Base-by-base conservation (phyloP, 768 basidiomycete species). In the Auricularia auricula-judae region DNA sequence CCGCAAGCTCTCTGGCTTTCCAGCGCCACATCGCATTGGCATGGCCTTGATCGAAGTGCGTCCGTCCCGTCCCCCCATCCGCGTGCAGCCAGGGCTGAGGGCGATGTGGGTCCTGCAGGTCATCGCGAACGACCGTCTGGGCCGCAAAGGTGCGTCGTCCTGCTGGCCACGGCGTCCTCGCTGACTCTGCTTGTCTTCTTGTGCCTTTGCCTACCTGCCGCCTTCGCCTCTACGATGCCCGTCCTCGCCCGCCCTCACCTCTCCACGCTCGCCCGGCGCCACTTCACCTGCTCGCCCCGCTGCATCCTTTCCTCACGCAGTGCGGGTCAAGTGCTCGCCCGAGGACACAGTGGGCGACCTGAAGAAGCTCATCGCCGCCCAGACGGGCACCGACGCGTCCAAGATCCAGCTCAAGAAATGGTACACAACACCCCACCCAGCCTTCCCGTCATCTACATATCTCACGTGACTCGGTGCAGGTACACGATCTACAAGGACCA, bases 371-470 rank as follows among this genome's bases (percentile, higher is more conserved):
- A 98, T 99, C 69, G 96, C 89, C 1, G 96, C 94, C 0, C 97
- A 99, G 75, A 97, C 85, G 0, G 97, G 97, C 63, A 97, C 96
- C 16, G 85, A 92, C 71, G 71, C 77, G 3, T 77, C 75, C 39
- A 98, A 96, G 84, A 96, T 99, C 65, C 83, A 86, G 71, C 78
- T 99, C 62, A 98, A 97, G 87, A 98, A 98, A 83, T 98, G 95
- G 97, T 92, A 68, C 65, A 87, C 75, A 44, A 29, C 18, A 16
- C 23, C 23, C 1, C 23, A 23, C 23, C 23, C 23, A 23, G 36
- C 33, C 29, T 18, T 33, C 35, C 53, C 3, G 34, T 33, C 16
- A 12, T 4, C 63, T 14, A 10, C 54, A 21, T 56, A 10, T 18
- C 54, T 11, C 21, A 21, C 54, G 64, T 61, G 21, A 59, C 42